A percentile compares a stretch with the other conserved stretches of the same genome.
These are phyloP conservation scores for Apium graveolens DNA, from an alignment of 129 eudicot species.

Conservation along the genomic window DNA sequence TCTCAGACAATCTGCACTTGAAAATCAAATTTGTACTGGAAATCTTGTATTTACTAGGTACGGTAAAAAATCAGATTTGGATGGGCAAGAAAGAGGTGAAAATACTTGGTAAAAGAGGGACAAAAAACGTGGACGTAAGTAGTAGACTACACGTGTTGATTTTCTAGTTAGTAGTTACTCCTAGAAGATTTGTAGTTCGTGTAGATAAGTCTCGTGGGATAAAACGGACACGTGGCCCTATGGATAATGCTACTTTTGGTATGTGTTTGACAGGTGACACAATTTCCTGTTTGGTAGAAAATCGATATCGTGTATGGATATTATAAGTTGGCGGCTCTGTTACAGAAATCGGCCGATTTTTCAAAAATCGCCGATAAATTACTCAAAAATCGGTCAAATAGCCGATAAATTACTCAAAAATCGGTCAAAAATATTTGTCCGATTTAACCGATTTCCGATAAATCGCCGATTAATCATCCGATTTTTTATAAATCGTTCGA, in stretches of 20 bases:
- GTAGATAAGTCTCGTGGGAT: neutral
- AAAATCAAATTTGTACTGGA: neutral
- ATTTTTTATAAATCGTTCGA: too few relatives aligned
- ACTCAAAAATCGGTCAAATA: too few relatives aligned
- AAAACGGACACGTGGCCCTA: slow-evolving; percentile 7
- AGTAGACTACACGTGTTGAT: neutral
- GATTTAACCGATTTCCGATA: too few relatives aligned
- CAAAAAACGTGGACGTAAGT: neutral
- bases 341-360: too few relatives aligned
- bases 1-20: neutral
- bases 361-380: too few relatives aligned
- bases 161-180: neutral
- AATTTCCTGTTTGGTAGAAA: neutral
- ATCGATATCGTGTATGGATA: neutral
- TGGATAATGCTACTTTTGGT: neutral
- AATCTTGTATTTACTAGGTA: neutral
- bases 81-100: neutral
- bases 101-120: neutral
- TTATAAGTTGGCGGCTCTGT: neutral
- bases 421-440: too few relatives aligned
- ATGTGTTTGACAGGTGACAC: neutral
- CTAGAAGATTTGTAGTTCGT: neutral
- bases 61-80: neutral
- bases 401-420: too few relatives aligned
- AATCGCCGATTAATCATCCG: too few relatives aligned